Evolutionary conservation across 768 basidiomycete genomes (phyloP), one percentile per base, ranked within the genome.

Genomic region (Calocera cornea): DNA sequence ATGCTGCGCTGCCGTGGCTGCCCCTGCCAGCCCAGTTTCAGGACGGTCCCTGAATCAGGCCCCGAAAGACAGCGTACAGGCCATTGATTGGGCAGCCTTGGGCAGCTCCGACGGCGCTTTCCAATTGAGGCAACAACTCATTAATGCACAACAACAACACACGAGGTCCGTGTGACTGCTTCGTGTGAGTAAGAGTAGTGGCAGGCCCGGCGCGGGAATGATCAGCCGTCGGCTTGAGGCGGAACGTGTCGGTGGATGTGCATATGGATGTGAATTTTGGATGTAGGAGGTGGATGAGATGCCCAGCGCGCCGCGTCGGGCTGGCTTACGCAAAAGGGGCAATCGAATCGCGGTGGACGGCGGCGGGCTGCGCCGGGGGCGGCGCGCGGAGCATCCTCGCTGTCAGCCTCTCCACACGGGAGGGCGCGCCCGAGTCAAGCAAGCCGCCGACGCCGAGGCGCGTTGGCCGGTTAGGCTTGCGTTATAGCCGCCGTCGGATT

Each of bases 11-110:
- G 54, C n/a, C 54, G 27, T 27, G 54, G 2, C 19, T 2, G 36
- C 36, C 36, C 54, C 54, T 29, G 54, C 54, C 54, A 29, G 54
- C 31, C n/a, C 31, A 29, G 27, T 29, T 60, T 60, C 54, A 33
- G 31, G 19, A 60, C 54, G 24, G 54, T 60, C 54, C 54, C 54
- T 60, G 54, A 60, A 2, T 60, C 54, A 60, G 54, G 54, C 31
- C 54, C 36, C 36, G 36, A 38, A 14, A 38, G 36, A 38, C 36
- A 38, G 5, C 54, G 24, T 50, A 10, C 31, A 14, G 31, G 54
- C 14, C 14, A 33, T 60, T 33, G 5, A 38, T 38, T 27, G 54
- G 54, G 16, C 7, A 22, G 54, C 31, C 2, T 10, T 11, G 5
- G 31, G 27, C 24, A 31, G 11, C 27, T 14, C 7, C 54, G 27